A percentile compares a stretch with the other conserved stretches of the same genome.
phyloP scores from a whole-genome alignment of 2,329 filamentous ascomycete species.

The Corinectria fuckeliana region DNA sequence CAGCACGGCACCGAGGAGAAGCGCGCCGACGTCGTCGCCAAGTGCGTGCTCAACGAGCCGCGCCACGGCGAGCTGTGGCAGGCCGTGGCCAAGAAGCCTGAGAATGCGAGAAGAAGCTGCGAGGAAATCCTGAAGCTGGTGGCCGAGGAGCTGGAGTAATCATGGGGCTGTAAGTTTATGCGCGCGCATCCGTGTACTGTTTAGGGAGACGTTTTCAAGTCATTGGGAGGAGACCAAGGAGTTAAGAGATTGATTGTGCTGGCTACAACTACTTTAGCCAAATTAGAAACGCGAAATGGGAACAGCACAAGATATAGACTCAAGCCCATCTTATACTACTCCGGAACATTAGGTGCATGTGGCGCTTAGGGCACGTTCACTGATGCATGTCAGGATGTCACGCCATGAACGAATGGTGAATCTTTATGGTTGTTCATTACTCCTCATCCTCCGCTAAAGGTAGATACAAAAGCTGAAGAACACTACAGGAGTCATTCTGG shows the following conservation, averaged over 20 bases:
- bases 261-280: not conserved
- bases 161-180: not conserved
- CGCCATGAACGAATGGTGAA: too few species aligned
- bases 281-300: slow-evolving; percentile 10
- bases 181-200: not conserved
- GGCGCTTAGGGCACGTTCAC: not conserved
- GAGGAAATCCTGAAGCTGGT: slow-evolving; percentile 88
- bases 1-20: slow-evolving; percentile 97
- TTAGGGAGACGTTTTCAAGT: slow-evolving; percentile 1
- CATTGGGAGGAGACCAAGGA: slow-evolving; percentile 9
- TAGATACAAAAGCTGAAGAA: slow-evolving; percentile 3
- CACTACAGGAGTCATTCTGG: slow-evolving; percentile 7
- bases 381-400: not conserved
- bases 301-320: not conserved
- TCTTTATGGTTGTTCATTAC: slow-evolving; percentile 16
- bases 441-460: not conserved
- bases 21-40: slow-evolving; percentile 79
- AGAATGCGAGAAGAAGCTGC: slow-evolving; percentile 74
- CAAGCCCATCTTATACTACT: not conserved
- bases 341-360: not conserved
- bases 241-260: slow-evolving; percentile 5
- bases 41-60: slow-evolving; percentile 84
- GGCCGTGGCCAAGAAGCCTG: slow-evolving; percentile 81
- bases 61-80: slow-evolving; percentile 95
- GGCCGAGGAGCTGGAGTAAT: slow-evolving; percentile 54